Evolutionary conservation across 306 rosid species (phyloP), one percentile per base, ranked within the genome.

Genomic region (Quercus gilva): DNA sequence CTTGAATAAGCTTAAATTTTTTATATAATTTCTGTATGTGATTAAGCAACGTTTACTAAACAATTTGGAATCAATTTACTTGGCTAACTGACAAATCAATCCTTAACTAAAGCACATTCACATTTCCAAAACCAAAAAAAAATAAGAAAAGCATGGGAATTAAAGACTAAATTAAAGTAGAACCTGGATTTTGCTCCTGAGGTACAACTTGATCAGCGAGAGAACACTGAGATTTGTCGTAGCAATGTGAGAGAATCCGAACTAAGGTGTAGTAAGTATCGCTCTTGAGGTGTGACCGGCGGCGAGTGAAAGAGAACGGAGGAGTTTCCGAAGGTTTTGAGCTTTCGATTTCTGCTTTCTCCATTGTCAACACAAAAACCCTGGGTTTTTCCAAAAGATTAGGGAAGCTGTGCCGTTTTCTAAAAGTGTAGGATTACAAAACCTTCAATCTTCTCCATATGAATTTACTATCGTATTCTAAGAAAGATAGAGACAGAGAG

Each of bases 261-360:
- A 81, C 59, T 55, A 89, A 79, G 1, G 88, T 83, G n/a, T 60
- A 75, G 75, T 75, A 91, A 57, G 94, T 86, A 33, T 81, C 69
- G 71, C 97, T 91, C 77, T 74, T 87, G 43, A 92, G 85, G 31
- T 82, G 88, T 41, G 89, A 79, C 41, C 86, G 87, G 35, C 84
- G 85, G 41, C 78, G 87, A 77, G 88, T 86, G 71, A 83, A 87
- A 75, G 73, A 71, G 63, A 26, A 59, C 23, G 63, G 29, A 6
- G 37, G 28, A 6, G 41, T 33, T 65, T 86, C 59, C 29, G 88
- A 83, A 28, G 80, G n/a, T 37, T 60, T 75, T 6, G 68, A 63
- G 4, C 71, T 25, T 77, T 73, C 79, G 55, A 71, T 37, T 76
- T 79, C 80, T 69, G 76, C 37, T 61, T 84, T 81, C 82, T 80